A percentile compares a stretch with the other conserved stretches of the same genome.
Evolutionary conservation across 805 yeast species (phyloP).

Genomic region (Metschnikowia borealis): DNA sequence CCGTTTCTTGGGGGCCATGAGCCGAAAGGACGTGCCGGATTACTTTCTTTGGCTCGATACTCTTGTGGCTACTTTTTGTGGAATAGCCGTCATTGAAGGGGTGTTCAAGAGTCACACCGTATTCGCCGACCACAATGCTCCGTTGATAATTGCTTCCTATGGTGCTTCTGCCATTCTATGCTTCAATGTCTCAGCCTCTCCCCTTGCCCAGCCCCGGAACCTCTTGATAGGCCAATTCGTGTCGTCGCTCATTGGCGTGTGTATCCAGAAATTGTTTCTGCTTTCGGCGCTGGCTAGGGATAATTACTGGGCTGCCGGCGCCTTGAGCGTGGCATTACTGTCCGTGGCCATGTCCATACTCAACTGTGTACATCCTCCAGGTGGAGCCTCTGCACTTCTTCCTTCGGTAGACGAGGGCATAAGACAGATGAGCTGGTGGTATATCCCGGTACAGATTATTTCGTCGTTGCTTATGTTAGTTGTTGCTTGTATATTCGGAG

Average conservation of each 20-base stretch:
- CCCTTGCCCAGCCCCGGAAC: conserved; percentile 64
- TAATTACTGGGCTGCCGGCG: conserved; percentile 56
- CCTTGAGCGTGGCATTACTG: conserved; percentile 51
- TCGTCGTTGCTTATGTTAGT: conserved; percentile 44
- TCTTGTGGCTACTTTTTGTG: conserved; percentile 43
- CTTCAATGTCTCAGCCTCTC: conserved; percentile 52
- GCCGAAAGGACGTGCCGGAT: conserved; percentile 30
- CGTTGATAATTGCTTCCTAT: conserved; percentile 49
- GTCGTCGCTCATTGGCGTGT: conserved; percentile 50
- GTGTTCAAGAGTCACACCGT: conserved; percentile 39
- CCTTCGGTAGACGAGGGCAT: conserved; percentile 48
- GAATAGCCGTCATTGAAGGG: conserved; percentile 44
- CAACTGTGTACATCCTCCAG: conserved; percentile 66
- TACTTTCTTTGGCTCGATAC: conserved; percentile 45
- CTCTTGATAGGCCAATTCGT: conserved; percentile 54
- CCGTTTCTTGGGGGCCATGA: conserved; percentile 39
- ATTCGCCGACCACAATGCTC: conserved; percentile 39
- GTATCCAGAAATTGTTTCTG: conserved; percentile 51
- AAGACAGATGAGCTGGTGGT: conserved; percentile 61
- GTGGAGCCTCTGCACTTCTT: conserved; percentile 64
- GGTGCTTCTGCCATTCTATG: conserved; percentile 63
- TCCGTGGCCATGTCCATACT: conserved; percentile 51
- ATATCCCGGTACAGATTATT: conserved; percentile 51
- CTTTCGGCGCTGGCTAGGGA: conserved; percentile 40
- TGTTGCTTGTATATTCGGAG: conserved; percentile 52